Conservation (phyloP, 305 asterid genomes). For the Andrographis paniculata region DNA sequence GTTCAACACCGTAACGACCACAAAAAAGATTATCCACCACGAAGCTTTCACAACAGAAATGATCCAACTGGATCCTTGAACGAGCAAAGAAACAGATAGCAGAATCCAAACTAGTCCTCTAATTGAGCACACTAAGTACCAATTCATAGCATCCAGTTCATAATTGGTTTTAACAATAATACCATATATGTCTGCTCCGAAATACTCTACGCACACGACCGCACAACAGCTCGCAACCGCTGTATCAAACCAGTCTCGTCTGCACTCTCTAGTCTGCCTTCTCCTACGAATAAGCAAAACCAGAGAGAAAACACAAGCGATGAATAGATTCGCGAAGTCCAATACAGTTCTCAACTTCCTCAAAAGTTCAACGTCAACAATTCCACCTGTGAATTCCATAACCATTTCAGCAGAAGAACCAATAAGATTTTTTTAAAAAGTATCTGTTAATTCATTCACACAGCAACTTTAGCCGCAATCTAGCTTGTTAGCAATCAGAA, state of each 20-base stretch:
- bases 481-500: too few species aligned
- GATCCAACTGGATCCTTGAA: slow-evolving; percentile 37
- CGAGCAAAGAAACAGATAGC: slow-evolving; percentile 32
- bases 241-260: slow-evolving; percentile 24
- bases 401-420: slow-evolving; percentile 12
- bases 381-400: slow-evolving; percentile 30
- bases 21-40: slow-evolving; percentile 55
- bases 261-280: slow-evolving; percentile 13
- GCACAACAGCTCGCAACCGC: slow-evolving; percentile 32
- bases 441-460: not conserved
- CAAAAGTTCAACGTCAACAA: slow-evolving; percentile 22
- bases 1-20: slow-evolving; percentile 36
- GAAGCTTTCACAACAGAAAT: slow-evolving; percentile 28
- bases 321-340: slow-evolving; percentile 33
- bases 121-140: slow-evolving; percentile 24
- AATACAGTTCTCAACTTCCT: slow-evolving; percentile 25
- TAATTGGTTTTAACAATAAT: slow-evolving; percentile 7
- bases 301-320: slow-evolving; percentile 28
- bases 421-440: not conserved
- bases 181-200: slow-evolving; percentile 25
- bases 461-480: too few species aligned
- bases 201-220: slow-evolving; percentile 31
- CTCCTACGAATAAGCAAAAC: slow-evolving; percentile 24
- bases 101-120: slow-evolving; percentile 52
- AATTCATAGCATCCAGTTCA: slow-evolving; percentile 19